Base-by-base conservation (phyloP, 176 grass and related monocot genomes). In the Cenchrus americanus region DNA sequence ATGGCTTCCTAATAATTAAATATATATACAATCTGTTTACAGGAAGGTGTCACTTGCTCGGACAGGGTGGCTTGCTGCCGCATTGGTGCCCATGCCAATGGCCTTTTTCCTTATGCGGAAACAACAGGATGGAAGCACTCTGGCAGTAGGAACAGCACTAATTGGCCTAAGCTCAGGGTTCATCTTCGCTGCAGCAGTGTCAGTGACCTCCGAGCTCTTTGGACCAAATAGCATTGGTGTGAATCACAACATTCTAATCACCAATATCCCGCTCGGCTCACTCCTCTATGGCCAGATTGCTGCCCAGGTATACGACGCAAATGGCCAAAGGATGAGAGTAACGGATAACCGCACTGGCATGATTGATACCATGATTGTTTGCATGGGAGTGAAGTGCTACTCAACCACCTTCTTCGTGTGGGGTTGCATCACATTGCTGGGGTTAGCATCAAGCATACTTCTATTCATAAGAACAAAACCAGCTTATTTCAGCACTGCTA, bases 181-280 rank as follows among this genome's bases (percentile, higher is more conserved):
- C 80, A 93, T 98, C 82, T 95, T 98, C 12, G 89, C 96, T 2
- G 89, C 89, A 15, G 93, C 96, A 5, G 96, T 98, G 68, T 88
- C 91, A 6, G 83, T 98, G 26, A 95, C 96, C 19, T 98, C 96
- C 2, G 96, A 98, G 82, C 93, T 98, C 52, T 98, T 98, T 10
- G 93, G 96, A 58, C 72, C 93, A 27, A 84, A 92, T 14, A 91
- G 96, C 80, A 58, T 92, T 14, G 93, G 96, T 17, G 89, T 98
- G 66, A 95, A 98, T 69, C 96, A 98, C 78, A 98, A 98, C 77
- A 95, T 98, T 49, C 91, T 98, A 30, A 98, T 98, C 80, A 95
- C 96, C 80, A 98, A 95, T 47, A 98, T 98, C 47, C 96, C 96
- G 4, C 66, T 98, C 26, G 96, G 96, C 2, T 98, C 96, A 58